phyloP scores from a whole-genome alignment of 257 asterid genomes.

The Solanum commersonii region DNA sequence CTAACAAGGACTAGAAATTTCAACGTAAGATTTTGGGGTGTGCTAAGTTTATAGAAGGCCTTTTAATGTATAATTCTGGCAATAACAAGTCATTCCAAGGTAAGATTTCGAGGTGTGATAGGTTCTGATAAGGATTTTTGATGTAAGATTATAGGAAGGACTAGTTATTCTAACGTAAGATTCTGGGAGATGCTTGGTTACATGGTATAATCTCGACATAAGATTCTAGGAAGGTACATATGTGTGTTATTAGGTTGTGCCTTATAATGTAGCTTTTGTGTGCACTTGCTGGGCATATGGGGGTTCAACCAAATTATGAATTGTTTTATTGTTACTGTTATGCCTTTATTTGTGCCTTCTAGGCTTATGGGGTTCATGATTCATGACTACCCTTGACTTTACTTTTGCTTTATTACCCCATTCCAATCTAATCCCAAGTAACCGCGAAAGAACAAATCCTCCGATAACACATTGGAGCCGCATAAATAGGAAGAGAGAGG shows the following conservation, averaged over 20 bases:
- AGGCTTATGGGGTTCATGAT: not conserved
- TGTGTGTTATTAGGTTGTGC: not conserved
- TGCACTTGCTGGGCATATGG: not conserved
- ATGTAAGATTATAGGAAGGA: not conserved
- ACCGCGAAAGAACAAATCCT: too few relatives aligned
- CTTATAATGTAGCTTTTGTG: not conserved
- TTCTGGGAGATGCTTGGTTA: not conserved
- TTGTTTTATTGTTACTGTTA: too few relatives aligned
- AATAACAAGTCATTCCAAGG: not conserved
- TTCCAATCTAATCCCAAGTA: too few relatives aligned
- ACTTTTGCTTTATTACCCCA: not conserved
- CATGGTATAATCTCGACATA: not conserved
- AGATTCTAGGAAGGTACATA: not conserved
- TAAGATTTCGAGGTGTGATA: not conserved
- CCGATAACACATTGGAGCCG: too few relatives aligned
- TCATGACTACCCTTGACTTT: not conserved
- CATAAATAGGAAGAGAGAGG: too few relatives aligned
- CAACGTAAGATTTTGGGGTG: not conserved
- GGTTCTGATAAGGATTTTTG: not conserved
- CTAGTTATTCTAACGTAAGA: not conserved
- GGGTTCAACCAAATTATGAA: not conserved
- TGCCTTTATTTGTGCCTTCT: not conserved
- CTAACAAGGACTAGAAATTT: not conserved
- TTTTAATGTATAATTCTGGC: not conserved
- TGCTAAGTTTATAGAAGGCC: not conserved